These are phyloP conservation scores for Fusarium staphyleae DNA, from an alignment of 2,329 filamentous ascomycete genomes.

Conservation along the genomic window DNA sequence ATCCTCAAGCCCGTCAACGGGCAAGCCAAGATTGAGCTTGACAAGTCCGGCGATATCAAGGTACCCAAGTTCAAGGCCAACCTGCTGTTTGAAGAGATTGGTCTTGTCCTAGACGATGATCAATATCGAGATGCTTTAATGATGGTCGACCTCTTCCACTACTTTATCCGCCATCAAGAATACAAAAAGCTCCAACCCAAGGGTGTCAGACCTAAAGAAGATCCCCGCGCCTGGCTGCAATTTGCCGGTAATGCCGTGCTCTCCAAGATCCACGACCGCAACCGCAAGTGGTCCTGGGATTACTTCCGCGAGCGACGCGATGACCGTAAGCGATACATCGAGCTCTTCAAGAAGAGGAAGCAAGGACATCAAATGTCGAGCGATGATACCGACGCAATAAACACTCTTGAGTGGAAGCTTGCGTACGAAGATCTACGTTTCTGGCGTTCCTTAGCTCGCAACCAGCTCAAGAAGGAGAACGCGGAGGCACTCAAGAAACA, in stretches of 20 bases:
- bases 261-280: conserved; percentile 92
- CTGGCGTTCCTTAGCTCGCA: conserved; percentile 93
- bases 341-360: conserved; percentile 94
- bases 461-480: conserved; percentile 94
- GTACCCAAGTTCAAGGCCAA: conserved; percentile 88
- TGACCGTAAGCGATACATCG: conserved; percentile 86
- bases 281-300: conserved; percentile 93
- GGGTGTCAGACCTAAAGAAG: conserved; percentile 79
- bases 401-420: conserved; percentile 83
- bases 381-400: conserved; percentile 75
- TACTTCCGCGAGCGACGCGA: conserved; percentile 94
- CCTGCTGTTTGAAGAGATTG: conserved; percentile 94
- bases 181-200: conserved; percentile 94
- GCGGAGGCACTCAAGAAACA: conserved; percentile 80
- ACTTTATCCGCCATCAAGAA: conserved; percentile 96
- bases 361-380: conserved; percentile 73
- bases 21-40: conserved; percentile 90
- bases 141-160: conserved; percentile 98
- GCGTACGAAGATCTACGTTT: conserved; percentile 96
- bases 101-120: conserved; percentile 95
- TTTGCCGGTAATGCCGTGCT: conserved; percentile 92
- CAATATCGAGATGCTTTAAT: conserved; percentile 97
- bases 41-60: conserved; percentile 85
- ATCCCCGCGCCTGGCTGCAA: conserved; percentile 88
- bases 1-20: conserved; percentile 96